These are phyloP conservation scores for Coelastrella sp. DNA, from an alignment of 139 green algal species.

Conservation along the genomic window DNA sequence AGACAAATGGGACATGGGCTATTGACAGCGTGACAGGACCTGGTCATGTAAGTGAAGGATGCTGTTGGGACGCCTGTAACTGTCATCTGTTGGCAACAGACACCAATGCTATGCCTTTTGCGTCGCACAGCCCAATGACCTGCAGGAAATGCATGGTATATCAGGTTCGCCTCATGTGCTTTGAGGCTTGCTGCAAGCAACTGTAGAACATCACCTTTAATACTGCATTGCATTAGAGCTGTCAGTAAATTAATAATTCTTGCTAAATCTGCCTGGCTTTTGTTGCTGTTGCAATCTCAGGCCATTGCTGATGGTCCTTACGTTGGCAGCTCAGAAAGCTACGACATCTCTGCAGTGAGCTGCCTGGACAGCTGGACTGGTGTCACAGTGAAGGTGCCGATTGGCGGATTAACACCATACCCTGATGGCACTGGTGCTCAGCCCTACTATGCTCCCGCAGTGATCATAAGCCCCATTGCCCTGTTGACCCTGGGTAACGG, in stretches of 20 bases:
- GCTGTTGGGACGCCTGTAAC: not conserved
- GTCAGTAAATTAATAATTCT: too few species aligned
- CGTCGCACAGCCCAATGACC: too few species aligned
- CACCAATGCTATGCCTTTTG: too few species aligned
- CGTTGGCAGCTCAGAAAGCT: not conserved
- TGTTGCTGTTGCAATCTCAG: not conserved
- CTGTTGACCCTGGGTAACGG: conserved; percentile 20
- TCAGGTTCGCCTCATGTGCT: too few species aligned
- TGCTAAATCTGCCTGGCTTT: not conserved
- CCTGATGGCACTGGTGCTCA: not conserved
- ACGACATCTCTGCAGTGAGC: not conserved
- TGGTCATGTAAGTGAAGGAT: not conserved
- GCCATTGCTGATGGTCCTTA: conserved; percentile 15
- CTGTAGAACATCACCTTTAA: too few species aligned
- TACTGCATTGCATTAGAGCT: too few species aligned
- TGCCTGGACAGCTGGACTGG: conserved; percentile 39
- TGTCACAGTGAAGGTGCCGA: conserved; percentile 1
- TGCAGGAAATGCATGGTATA: too few species aligned
- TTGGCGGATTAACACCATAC: conserved; percentile 34
- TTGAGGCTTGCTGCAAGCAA: too few species aligned
- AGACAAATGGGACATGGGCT: conserved; percentile 19
- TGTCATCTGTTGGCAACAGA: too few species aligned
- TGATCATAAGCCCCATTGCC: conserved; percentile 17
- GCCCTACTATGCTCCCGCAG: conserved; percentile 4
- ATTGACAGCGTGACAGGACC: conserved; percentile 22